Evolutionary conservation across 768 basidiomycete genomes (phyloP).

Genomic region (Mycena vulgaris): DNA sequence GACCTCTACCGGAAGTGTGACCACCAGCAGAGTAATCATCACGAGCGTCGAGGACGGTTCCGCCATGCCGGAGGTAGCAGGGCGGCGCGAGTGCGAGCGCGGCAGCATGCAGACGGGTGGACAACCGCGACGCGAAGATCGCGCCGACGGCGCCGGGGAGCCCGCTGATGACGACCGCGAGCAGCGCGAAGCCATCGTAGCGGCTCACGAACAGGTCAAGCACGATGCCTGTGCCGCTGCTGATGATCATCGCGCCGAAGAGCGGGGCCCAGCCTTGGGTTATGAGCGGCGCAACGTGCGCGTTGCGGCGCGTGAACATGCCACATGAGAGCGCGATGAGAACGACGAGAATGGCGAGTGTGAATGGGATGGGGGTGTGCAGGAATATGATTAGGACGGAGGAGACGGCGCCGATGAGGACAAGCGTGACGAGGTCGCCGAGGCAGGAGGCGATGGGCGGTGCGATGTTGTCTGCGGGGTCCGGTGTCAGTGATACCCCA

Average conservation of each 20-base stretch:
- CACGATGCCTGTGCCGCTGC: constrained; percentile 90
- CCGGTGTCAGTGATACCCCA: too few relatives aligned
- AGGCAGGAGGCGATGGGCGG: constrained; percentile 94
- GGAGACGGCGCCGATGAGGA: constrained; percentile 84
- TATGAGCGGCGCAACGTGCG: constrained; percentile 79
- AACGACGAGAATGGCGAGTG: constrained; percentile 66
- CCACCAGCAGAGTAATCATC: constrained; percentile 76
- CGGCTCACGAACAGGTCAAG: constrained; percentile 90
- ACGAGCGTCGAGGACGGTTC: constrained; percentile 67
- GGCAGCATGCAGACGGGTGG: constrained; percentile 87
- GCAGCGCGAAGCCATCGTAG: constrained; percentile 89
- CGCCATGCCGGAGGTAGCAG: constrained; percentile 35
- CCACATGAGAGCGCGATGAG: constrained; percentile 64
- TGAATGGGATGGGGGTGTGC: constrained; percentile 75
- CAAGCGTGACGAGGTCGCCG: constrained; percentile 93
- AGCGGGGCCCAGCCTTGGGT: constrained; percentile 92
- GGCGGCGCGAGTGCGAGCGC: constrained; percentile 53
- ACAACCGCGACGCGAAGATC: constrained; percentile 92
- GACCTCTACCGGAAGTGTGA: constrained; percentile 87
- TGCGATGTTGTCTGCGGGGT: constrained; percentile 91
- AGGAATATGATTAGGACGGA: constrained; percentile 78
- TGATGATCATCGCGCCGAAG: constrained; percentile 91
- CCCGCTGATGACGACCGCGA: constrained; percentile 92
- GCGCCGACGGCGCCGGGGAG: constrained; percentile 92
- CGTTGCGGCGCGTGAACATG: constrained; percentile 74